Evolutionary conservation across 768 basidiomycete genomes (phyloP).

Genomic region (Boletus rubroflammeus): DNA sequence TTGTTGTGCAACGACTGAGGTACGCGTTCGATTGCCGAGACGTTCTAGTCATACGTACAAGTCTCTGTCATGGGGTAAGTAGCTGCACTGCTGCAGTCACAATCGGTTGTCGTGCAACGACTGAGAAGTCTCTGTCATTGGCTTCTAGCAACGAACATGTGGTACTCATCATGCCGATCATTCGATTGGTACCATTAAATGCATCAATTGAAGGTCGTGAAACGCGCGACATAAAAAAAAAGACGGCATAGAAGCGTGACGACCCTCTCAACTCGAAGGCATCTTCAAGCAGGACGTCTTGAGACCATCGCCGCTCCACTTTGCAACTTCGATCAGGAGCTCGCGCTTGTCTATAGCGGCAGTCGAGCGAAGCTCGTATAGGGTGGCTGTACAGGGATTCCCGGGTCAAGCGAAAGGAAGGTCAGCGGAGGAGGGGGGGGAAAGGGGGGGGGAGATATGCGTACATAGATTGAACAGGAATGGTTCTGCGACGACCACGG

Average conservation of each 20-base stretch:
- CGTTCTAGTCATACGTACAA: not conserved
- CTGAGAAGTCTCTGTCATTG: not conserved
- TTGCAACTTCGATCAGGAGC: conserved; percentile 70
- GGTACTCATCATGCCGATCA: not conserved
- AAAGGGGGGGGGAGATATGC: conserved; percentile 19
- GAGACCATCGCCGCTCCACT: conserved; percentile 85
- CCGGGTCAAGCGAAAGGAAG: not conserved
- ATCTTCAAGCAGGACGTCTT: conserved; percentile 76
- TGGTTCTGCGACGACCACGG: conserved; percentile 73
- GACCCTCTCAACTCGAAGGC: conserved; percentile 47
- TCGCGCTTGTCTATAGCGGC: conserved; percentile 70
- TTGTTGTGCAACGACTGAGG: not conserved
- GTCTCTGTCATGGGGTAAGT: no score
- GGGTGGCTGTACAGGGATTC: conserved; percentile 46
- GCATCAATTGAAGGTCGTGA: not conserved
- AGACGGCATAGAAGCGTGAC: not conserved
- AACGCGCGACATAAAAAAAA: not conserved
- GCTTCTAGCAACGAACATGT: not conserved
- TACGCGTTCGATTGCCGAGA: not conserved
- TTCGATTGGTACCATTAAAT: not conserved
- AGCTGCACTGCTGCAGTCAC: no score
- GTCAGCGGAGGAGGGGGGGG: not conserved
- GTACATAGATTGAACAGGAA: conserved; percentile 82
- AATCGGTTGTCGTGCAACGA: not conserved
- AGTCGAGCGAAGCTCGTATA: conserved; percentile 77